Evolutionary conservation across 306 rosid genomes (phyloP), one percentile per base, ranked within the genome.

Genomic region (Mimosa bimucronata): DNA sequence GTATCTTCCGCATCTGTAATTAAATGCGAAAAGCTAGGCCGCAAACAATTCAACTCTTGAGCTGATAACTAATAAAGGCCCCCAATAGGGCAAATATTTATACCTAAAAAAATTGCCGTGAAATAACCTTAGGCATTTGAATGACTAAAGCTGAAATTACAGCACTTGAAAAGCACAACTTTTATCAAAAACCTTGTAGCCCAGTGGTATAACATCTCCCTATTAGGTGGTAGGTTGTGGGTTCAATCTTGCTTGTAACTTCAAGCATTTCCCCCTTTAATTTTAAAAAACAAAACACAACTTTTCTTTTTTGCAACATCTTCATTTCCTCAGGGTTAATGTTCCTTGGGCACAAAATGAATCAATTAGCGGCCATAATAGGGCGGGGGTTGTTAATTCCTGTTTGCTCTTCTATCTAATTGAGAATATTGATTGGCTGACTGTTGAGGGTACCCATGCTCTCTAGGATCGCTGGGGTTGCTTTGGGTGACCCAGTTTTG

Each of bases 321-420:
- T 74, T 46, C 30, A 85, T 58, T 65, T 75, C 25, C 65, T 38
- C 1, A 53, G 72, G 62, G 23, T 67, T 11, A 19, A 19, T 15
- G 73, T 69, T 77, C 53, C 72, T 58, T 29, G 46, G 64, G 38
- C 5, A 34, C 38, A 8, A 75, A 75, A 75, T 61, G 45, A 48
- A 71, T 66, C 83, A 86, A 88, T 76, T 65, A 50, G 76, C 78
- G 92, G 77, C 81, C 87, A 77, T 89, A 71, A 44, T 89, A 85
- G 66, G 91, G 79, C 61, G 94, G 88, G 9, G 92, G 85, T 73
- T 85, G 88, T 6, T 87, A 90, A 55, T 87, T 76, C 83, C 87
- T 72, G 67, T 74, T 79, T n/a, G 86, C 82, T 77, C 90, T 79
- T 76, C 90, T 84, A 77, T 91, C 91, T 77, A 92, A 79, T 11